Percentiles rank a stretch among this genome's conserved stretches.
phyloP scores from a whole-genome alignment of 202 grass and related monocot genomes.

The Brachypodium distachyon region DNA sequence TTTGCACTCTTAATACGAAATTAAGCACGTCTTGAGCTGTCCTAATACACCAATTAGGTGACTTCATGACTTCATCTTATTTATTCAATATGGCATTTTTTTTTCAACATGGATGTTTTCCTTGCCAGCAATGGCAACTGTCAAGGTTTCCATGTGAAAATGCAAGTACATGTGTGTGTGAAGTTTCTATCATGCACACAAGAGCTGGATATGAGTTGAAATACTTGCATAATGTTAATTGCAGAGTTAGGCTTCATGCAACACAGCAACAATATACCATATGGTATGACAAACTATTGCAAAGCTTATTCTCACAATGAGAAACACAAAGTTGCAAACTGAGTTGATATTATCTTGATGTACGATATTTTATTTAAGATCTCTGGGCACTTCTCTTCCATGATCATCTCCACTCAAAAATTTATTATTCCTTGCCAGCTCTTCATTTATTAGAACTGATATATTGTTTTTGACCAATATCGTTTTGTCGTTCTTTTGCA shows the following conservation, averaged over 20 bases:
- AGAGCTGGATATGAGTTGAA: not conserved
- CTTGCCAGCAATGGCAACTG: not conserved
- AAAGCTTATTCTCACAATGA: not conserved
- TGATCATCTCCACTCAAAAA: not conserved
- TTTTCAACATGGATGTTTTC: not conserved
- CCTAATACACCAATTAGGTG: not conserved
- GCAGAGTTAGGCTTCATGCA: not conserved
- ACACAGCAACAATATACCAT: not conserved
- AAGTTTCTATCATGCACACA: not conserved
- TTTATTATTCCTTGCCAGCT: conserved; percentile 15
- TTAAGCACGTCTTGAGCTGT: conserved; percentile 2
- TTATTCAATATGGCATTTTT: not conserved
- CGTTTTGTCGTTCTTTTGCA: not conserved
- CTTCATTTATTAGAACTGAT: not conserved
- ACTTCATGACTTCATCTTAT: not conserved
- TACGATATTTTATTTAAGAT: not conserved
- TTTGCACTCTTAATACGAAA: conserved; percentile 14
- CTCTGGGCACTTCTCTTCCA: conserved; percentile 26
- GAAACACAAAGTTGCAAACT: not conserved
- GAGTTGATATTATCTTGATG: not conserved
- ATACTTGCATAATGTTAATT: not conserved
- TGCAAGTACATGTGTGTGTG: not conserved
- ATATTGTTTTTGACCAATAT: not conserved
- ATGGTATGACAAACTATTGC: not conserved
- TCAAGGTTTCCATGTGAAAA: not conserved